Conservation (phyloP, 441 rosid genomes). For the Gossypium schwendimanii region DNA sequence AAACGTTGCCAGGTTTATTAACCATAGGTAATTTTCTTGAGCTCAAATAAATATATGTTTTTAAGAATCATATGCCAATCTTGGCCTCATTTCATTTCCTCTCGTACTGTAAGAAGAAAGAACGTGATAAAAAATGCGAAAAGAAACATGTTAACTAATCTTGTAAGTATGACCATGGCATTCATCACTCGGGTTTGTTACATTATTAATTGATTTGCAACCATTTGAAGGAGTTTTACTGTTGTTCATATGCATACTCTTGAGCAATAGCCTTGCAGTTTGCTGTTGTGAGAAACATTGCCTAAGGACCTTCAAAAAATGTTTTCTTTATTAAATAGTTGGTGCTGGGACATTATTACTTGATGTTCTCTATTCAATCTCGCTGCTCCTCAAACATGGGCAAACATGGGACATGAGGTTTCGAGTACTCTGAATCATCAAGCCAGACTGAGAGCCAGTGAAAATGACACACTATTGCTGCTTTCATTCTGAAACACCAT, state of each 20-base stretch:
- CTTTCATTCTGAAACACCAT: neutral
- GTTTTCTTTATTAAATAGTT: neutral
- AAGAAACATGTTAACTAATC: neutral
- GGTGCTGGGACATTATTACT: neutral
- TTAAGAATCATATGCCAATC: neutral
- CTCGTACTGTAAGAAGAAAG: neutral
- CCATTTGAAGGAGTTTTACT: neutral
- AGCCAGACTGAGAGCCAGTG: neutral
- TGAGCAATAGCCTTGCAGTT: neutral
- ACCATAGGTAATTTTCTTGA: slow-evolving; percentile 60
- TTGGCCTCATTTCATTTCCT: neutral
- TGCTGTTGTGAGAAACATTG: neutral
- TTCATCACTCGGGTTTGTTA: neutral
- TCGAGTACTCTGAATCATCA: neutral
- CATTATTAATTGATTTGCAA: neutral
- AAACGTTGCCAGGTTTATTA: slow-evolving; percentile 84
- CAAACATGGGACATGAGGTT: neutral
- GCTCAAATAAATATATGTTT: neutral
- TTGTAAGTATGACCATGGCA: neutral
- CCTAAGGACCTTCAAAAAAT: neutral
- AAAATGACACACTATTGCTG: neutral
- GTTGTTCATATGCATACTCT: neutral
- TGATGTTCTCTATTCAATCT: neutral
- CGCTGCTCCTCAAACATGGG: too few species aligned
- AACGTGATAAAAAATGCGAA: neutral